Evolutionary conservation across 169 alveolate species (phyloP).

Genomic region (Plasmodium vinckei): DNA sequence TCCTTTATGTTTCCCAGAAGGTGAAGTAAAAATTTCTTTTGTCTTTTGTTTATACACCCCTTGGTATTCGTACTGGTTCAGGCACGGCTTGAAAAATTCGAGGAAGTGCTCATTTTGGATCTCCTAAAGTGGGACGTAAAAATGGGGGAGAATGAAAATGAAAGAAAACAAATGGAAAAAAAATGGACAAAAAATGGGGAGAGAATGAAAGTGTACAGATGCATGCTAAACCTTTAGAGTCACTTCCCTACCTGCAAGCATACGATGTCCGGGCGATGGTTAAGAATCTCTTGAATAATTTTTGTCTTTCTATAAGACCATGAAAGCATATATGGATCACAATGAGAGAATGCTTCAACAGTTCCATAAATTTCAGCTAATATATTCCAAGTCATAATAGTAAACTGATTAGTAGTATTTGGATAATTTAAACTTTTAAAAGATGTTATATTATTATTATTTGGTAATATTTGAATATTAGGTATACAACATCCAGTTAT

Average conservation of each 20-base stretch:
- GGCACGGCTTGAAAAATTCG: slow-evolving; percentile 83
- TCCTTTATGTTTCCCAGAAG: slow-evolving; percentile 85
- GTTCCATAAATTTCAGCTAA: slow-evolving; percentile 88
- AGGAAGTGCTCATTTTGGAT: slow-evolving; percentile 86
- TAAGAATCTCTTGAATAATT: slow-evolving; percentile 84
- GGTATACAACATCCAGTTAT: slow-evolving; percentile 84
- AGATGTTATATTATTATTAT: slow-evolving; percentile 44
- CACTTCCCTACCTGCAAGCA: slow-evolving; percentile 77
- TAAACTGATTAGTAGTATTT: slow-evolving; percentile 68
- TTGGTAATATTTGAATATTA: slow-evolving; percentile 68
- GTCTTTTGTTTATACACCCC: slow-evolving; percentile 87
- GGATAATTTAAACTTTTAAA: slow-evolving; percentile 19
- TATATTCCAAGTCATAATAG: slow-evolving; percentile 84
- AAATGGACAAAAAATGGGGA: too few species aligned
- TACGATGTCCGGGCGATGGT: slow-evolving; percentile 84
- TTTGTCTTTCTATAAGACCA: slow-evolving; percentile 87
- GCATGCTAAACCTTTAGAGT: too few species aligned
- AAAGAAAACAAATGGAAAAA: too few species aligned
- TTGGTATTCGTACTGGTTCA: slow-evolving; percentile 82
- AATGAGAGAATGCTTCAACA: slow-evolving; percentile 85
- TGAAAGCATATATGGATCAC: slow-evolving; percentile 87
- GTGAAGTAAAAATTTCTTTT: slow-evolving; percentile 83
- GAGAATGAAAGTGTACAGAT: too few species aligned
- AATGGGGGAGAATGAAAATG: background rate
- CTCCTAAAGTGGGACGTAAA: slow-evolving; percentile 57